Conservation (phyloP, 768 basidiomycete species). For the Mycena pura region DNA sequence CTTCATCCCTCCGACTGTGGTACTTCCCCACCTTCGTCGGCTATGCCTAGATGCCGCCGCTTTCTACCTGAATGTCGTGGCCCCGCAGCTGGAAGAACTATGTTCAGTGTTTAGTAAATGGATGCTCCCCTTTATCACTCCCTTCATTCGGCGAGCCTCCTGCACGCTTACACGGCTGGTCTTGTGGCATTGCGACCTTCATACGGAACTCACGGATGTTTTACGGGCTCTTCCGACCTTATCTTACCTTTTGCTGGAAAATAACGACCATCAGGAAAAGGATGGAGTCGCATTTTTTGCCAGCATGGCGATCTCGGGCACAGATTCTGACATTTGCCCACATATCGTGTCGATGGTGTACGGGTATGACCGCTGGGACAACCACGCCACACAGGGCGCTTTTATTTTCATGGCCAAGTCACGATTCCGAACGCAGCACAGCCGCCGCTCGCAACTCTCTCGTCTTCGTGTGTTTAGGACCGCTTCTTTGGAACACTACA, state of each 20-base stretch:
- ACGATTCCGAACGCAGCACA: no score
- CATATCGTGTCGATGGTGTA: not conserved
- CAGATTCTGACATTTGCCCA: not conserved
- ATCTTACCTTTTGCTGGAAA: not conserved
- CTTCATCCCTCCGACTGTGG: no score
- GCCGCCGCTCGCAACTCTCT: no score
- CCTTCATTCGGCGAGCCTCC: not conserved
- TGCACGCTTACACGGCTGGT: not conserved
- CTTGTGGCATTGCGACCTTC: not conserved
- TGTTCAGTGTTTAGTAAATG: no score
- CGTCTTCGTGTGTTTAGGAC: no score
- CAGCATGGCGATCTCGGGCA: not conserved
- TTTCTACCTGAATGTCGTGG: not conserved
- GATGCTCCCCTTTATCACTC: not conserved
- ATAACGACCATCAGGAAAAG: no score
- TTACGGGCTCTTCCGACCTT: not conserved
- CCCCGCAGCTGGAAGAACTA: not conserved
- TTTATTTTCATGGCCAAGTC: no score
- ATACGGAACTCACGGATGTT: not conserved
- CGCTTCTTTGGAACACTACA: no score
- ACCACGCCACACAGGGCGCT: no score
- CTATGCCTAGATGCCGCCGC: not conserved
- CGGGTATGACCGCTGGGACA: no score
- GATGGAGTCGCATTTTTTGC: not conserved
- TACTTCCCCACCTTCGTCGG: not conserved